These are phyloP conservation scores for Stentor roeselii DNA, from an alignment of 73 alveolate genomes.

Conservation along the genomic window DNA sequence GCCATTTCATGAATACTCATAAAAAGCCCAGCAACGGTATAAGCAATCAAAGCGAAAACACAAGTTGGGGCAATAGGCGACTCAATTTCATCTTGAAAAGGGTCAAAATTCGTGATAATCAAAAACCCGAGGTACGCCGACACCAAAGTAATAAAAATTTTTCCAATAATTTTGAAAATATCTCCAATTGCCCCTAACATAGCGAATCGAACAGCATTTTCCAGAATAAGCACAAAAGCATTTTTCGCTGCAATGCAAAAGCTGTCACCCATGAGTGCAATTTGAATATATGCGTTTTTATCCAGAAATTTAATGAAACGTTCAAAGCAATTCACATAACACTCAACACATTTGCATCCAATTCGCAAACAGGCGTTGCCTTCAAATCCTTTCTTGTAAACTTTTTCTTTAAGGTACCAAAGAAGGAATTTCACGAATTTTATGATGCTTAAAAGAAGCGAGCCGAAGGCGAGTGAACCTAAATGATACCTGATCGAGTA, in stretches of 20 bases:
- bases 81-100: conserved; percentile 59
- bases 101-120: conserved; percentile 55
- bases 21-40: conserved; percentile 64
- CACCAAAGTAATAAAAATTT: conserved; percentile 70
- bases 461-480: conserved; percentile 96
- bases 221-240: conserved; percentile 77
- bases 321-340: conserved; percentile 85
- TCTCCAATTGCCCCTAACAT: conserved; percentile 80
- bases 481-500: conserved; percentile 89
- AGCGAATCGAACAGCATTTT: conserved; percentile 87
- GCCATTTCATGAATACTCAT: conserved; percentile 74
- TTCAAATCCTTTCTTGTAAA: conserved; percentile 46
- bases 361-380: conserved; percentile 40
- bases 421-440: conserved; percentile 67
- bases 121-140: conserved; percentile 76
- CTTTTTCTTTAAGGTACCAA: conserved; percentile 48
- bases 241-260: conserved; percentile 90
- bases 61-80: conserved; percentile 83
- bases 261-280: conserved; percentile 84
- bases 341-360: conserved; percentile 69
- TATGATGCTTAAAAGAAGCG: conserved; percentile 85
- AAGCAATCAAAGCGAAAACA: conserved; percentile 58
- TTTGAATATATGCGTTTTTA: conserved; percentile 92
- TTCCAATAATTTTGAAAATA: conserved; percentile 83
- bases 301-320: conserved; percentile 77